phyloP scores from a whole-genome alignment of 768 basidiomycete species.

The Pleurotus citrinopileatus region DNA sequence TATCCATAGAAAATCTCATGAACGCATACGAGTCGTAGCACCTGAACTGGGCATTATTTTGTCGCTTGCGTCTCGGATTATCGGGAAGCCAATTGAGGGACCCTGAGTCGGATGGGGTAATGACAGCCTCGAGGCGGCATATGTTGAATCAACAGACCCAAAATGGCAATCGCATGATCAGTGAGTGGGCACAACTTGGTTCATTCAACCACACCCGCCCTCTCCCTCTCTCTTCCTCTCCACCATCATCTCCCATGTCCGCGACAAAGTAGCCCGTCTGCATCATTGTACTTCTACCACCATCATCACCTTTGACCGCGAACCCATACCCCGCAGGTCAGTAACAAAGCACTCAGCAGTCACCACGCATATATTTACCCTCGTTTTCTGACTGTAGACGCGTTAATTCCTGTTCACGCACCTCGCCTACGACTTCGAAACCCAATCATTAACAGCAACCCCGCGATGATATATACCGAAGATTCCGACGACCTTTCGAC shows the following conservation, averaged over 20 bases:
- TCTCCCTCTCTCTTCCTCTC: constrained; percentile 9
- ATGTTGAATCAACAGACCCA: constrained; percentile 10
- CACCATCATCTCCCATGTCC: constrained; percentile 9
- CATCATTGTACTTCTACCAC: neutral
- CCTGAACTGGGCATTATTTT: neutral
- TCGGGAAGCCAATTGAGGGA: neutral
- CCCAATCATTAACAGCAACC: neutral
- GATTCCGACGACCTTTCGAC: constrained; percentile 53
- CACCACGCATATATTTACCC: constrained; percentile 5
- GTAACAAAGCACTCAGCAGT: neutral
- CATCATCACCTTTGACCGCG: constrained; percentile 9
- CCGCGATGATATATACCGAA: constrained; percentile 36
- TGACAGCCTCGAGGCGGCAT: constrained; percentile 6
- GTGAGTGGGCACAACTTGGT: constrained; percentile 1
- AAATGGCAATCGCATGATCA: constrained; percentile 11
- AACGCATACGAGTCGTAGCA: neutral
- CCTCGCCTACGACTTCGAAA: neutral
- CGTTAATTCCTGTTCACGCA: constrained; percentile 1
- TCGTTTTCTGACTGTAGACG: neutral
- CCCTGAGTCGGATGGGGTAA: constrained; percentile 9
- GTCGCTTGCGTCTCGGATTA: neutral
- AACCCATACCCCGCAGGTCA: neutral
- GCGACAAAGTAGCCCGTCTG: neutral
- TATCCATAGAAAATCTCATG: constrained; percentile 4
- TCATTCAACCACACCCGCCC: neutral